Conservation (phyloP, 108 stramenopile species). For the Aurantiochytrium sp. region DNA sequence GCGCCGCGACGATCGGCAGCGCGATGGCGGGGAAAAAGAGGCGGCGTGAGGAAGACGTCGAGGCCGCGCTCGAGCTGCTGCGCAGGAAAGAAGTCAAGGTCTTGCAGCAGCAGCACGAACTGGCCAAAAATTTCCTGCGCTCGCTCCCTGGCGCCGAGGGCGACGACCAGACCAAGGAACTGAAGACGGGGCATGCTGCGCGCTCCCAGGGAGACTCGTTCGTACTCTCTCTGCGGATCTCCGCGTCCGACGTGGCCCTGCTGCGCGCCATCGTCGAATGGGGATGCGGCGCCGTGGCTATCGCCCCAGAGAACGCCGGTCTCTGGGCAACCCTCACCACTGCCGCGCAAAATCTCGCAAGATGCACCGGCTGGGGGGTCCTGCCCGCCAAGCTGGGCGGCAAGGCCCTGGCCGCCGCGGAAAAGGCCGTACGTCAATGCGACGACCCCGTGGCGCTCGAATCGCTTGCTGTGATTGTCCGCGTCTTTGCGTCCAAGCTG, state of each 20-base stretch:
- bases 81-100: not conserved
- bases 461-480: not conserved
- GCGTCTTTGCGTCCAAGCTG: not conserved
- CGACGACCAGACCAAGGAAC: too few species aligned
- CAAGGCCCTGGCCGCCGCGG: not conserved
- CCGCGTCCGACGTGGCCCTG: not conserved
- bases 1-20: too few species aligned
- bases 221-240: not conserved
- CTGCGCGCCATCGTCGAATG: conserved; percentile 7
- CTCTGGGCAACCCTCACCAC: not conserved
- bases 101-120: not conserved
- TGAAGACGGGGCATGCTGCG: not conserved
- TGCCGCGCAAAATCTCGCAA: not conserved
- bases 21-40: not conserved
- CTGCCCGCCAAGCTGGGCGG: not conserved
- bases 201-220: not conserved
- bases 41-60: not conserved
- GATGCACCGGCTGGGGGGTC: not conserved
- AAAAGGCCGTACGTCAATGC: not conserved
- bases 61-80: not conserved
- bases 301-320: not conserved
- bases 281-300: not conserved
- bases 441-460: not conserved
- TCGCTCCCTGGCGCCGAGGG: not conserved
- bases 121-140: not conserved